These are phyloP conservation scores for Hypoxylon sp. DNA, from an alignment of 2,329 filamentous ascomycete genomes.

Conservation along the genomic window DNA sequence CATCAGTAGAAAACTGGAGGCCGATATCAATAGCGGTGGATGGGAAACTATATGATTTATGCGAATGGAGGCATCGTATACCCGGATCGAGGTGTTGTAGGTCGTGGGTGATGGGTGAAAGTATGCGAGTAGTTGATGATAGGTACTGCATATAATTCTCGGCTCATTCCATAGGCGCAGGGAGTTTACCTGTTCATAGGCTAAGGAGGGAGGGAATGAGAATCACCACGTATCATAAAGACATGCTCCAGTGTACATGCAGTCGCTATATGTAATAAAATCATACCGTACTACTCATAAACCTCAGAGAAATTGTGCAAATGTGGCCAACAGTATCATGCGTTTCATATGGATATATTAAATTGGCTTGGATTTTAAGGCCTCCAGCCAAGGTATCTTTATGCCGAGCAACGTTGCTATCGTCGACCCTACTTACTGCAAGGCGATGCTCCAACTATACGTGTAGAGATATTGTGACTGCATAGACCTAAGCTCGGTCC, in stretches of 20 bases:
- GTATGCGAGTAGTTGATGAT: background rate
- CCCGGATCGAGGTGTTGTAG: background rate
- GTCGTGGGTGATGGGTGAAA: background rate
- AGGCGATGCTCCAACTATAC: background rate
- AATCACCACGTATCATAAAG: slow-evolving; percentile 5
- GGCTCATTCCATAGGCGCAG: slow-evolving; percentile 7
- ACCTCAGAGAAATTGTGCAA: background rate
- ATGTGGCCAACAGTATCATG: background rate
- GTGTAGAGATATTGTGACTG: background rate
- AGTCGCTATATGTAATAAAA: slow-evolving; percentile 8
- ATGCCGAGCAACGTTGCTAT: background rate
- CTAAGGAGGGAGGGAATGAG: background rate
- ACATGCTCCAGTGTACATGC: background rate
- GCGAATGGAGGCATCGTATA: background rate
- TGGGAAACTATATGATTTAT: slow-evolving; percentile 86
- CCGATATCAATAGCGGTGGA: slow-evolving; percentile 95
- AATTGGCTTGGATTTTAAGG: background rate
- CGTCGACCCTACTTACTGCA: background rate
- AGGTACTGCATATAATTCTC: slow-evolving; percentile 4
- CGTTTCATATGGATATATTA: background rate
- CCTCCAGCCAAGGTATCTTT: background rate
- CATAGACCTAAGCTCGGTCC: background rate
- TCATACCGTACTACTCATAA: background rate
- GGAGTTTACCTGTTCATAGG: slow-evolving; percentile 11
- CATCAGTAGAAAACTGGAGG: slow-evolving; percentile 90